Base-by-base conservation (phyloP, 176 grass and related monocot species). In the Triticum timopheevii region DNA sequence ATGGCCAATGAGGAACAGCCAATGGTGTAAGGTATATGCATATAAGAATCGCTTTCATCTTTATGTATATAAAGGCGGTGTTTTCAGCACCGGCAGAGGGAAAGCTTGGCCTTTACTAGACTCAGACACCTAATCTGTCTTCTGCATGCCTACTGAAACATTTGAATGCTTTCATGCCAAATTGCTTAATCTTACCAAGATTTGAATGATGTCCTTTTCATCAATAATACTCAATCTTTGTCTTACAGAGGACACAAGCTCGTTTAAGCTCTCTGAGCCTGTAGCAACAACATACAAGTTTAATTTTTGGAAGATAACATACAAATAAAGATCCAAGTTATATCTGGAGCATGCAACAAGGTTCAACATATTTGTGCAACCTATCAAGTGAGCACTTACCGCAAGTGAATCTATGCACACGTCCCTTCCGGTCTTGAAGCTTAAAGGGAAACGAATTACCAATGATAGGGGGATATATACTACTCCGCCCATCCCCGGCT, bases 391-490 rank as follows among this genome's bases (percentile, higher is more conserved):
- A 73, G 54, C 73, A 91, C 70, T 82, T 80, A 98, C 97, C 92
- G 90, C 87, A 93, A 78, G 88, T 93, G 74, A 96, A 94, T 86
- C 97, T 93, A 82, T 99, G 94, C 13, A 99, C 83, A 25, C 87
- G 92, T 28, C 92, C 87, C 74, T 93, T 99, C 85, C 13, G 86
- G 73, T 96, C 97, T 77, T 94, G 82, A 80, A 99, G 85, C 69
- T 99, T 99, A 77, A 96, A 99, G 70, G 92, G 8, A 91, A 99
- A 96, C 44, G 94, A 92, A 90, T 94, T 94, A 81, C 97, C 92
- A 83, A 94, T 70, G 73, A 81, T 83, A 83, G 97, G 85, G 31
- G 90, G 87, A 28, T 94, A 94, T 36, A 84, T 88, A 58, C 86
- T 85, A 54, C 85, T 91, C 73, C 80, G 91, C 47, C 90, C 91